Percentiles rank a stretch among this genome's conserved stretches.
Evolutionary conservation across 169 alveolate genomes (phyloP).

Genomic region (Plasmodium gallinaceum): DNA sequence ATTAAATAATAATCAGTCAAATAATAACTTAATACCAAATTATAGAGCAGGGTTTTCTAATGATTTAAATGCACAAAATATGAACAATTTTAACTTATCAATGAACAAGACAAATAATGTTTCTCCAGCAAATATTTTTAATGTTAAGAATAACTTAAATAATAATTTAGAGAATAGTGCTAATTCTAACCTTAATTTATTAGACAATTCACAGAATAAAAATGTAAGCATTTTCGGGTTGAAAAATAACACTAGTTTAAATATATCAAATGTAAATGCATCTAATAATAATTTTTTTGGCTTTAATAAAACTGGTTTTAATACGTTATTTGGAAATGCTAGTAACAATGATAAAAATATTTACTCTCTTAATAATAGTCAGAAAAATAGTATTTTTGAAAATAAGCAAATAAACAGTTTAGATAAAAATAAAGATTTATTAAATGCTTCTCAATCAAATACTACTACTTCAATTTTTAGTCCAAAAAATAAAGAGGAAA

Average conservation of each 20-base stretch:
- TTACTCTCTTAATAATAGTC: conserved; percentile 13
- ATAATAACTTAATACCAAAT: background rate
- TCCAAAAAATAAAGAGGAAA: conserved; percentile 9
- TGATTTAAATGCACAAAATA: background rate
- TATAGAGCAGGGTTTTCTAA: background rate
- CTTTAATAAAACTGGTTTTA: conserved; percentile 31
- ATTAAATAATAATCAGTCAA: conserved; percentile 2
- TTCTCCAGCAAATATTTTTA: background rate
- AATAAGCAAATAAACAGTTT: conserved; percentile 5
- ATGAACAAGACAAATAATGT: conserved; percentile 2
- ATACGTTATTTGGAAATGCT: conserved; percentile 14
- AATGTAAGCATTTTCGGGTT: conserved; percentile 4
- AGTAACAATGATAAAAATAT: background rate
- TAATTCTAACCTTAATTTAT: background rate
- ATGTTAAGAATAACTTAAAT: background rate
- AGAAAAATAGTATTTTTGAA: conserved; percentile 27
- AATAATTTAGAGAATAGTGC: background rate
- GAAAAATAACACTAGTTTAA: conserved; percentile 5
- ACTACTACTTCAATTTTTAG: conserved; percentile 1
- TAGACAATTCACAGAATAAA: conserved; percentile 17
- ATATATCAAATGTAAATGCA: conserved; percentile 19
- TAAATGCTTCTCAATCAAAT: background rate
- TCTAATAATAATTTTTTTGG: background rate
- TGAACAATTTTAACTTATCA: background rate
- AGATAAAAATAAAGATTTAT: background rate